Percentiles rank a stretch among this genome's conserved stretches.
phyloP scores from a whole-genome alignment of 768 basidiomycete species.

The Xerocomellus dryophilus region DNA sequence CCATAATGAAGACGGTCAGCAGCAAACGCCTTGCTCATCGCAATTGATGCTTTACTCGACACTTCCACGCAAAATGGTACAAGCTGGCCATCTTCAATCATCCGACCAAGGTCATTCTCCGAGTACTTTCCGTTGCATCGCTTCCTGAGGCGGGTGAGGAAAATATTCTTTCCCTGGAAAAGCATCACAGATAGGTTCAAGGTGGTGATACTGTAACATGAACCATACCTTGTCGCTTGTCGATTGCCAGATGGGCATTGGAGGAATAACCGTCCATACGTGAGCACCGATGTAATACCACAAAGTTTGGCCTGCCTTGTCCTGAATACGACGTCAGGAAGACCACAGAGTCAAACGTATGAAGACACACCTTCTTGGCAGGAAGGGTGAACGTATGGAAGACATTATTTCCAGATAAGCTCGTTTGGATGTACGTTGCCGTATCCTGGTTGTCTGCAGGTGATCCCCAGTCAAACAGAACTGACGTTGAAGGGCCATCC shows the following conservation, averaged over 20 bases:
- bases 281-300: conserved; percentile 56
- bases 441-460: conserved; percentile 33
- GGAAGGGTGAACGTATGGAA: conserved; percentile 55
- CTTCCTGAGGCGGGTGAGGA: conserved; percentile 35
- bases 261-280: conserved; percentile 37
- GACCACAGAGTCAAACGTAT: neutral
- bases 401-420: conserved; percentile 18
- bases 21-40: conserved; percentile 25
- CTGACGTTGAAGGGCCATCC: conserved; percentile 42
- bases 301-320: conserved; percentile 15
- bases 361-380: conserved; percentile 38
- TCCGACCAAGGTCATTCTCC: conserved; percentile 34
- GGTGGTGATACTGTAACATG: neutral
- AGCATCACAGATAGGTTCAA: neutral
- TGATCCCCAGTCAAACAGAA: conserved; percentile 55
- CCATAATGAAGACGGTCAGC: conserved; percentile 16
- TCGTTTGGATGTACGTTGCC: conserved; percentile 32
- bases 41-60: conserved; percentile 19
- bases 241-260: conserved; percentile 39
- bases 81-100: conserved; percentile 42
- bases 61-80: conserved; percentile 45
- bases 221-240: conserved; percentile 35
- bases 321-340: conserved; percentile 27
- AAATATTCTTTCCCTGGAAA: conserved; percentile 32
- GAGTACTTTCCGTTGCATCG: conserved; percentile 34